A percentile compares a stretch with the other conserved stretches of the same genome.
These are phyloP conservation scores for Lumnitzera racemosa DNA, from an alignment of 345 rosid genomes.

Conservation along the genomic window DNA sequence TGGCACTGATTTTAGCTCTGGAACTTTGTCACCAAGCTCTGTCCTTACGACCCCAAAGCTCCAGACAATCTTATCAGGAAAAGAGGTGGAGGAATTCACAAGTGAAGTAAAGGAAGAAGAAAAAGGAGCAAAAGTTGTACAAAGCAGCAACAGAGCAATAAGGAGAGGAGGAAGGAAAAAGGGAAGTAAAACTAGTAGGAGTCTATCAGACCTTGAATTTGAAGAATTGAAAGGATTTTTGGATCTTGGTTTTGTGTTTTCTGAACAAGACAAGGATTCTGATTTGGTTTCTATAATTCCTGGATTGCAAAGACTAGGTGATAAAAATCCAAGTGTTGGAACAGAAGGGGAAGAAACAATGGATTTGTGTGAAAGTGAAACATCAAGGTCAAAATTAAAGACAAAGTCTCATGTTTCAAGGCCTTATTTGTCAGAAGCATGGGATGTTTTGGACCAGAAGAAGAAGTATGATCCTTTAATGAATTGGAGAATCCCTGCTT, in stretches of 20 bases:
- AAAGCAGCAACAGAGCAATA: conserved; percentile 5
- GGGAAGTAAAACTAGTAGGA: conserved; percentile 30
- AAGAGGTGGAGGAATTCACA: conserved; percentile 24
- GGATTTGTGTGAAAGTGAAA: too few species aligned
- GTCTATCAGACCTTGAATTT: conserved; percentile 57
- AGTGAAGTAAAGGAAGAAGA: conserved; percentile 3
- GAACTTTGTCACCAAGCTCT: conserved; percentile 33
- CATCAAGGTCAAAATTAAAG: background rate
- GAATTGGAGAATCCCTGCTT: conserved; percentile 36
- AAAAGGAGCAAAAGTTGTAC: background rate
- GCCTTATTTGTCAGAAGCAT: conserved; percentile 60
- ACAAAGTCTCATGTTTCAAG: conserved; percentile 19
- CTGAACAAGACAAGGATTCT: conserved; percentile 53
- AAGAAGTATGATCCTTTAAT: conserved; percentile 18
- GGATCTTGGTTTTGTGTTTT: conserved; percentile 73
- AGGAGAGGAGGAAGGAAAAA: conserved; percentile 14
- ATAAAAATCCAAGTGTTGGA: conserved; percentile 9
- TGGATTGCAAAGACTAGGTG: conserved; percentile 44
- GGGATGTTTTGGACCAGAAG: conserved; percentile 36
- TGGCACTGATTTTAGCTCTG: conserved; percentile 8
- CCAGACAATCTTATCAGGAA: conserved; percentile 44
- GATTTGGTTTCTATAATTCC: conserved; percentile 45
- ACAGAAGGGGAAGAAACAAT: conserved; percentile 9
- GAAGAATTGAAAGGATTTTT: conserved; percentile 68
- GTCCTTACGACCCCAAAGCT: conserved; percentile 38